Percentiles rank a stretch among this genome's conserved stretches.
These are phyloP conservation scores for Leishmania tarentolae DNA, from an alignment of 208 protist genomes.

Conservation along the genomic window DNA sequence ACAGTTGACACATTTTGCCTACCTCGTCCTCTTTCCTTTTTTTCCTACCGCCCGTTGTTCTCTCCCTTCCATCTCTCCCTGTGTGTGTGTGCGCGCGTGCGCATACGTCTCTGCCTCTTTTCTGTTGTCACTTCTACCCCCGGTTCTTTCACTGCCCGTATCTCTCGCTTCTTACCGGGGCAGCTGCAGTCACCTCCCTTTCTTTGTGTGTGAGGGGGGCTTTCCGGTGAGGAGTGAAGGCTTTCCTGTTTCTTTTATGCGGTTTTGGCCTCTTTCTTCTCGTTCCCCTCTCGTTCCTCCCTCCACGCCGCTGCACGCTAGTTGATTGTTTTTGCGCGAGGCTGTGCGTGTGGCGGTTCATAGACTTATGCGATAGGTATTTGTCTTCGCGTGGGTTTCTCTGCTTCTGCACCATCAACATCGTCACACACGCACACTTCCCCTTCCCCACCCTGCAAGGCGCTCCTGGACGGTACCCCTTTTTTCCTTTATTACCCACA, in stretches of 20 bases:
- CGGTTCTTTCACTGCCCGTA: not conserved
- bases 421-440: not conserved
- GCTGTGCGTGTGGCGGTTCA: not conserved
- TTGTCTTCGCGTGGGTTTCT: not conserved
- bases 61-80: not conserved
- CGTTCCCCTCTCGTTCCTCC: not conserved
- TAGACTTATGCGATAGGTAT: not conserved
- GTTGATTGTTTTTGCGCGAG: not conserved
- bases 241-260: not conserved
- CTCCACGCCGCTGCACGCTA: not conserved
- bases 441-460: not conserved
- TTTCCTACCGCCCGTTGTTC: not conserved
- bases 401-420: not conserved
- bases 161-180: not conserved
- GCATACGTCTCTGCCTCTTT: not conserved
- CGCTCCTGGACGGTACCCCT: not conserved
- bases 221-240: too few species aligned
- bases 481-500: not conserved
- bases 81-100: not conserved
- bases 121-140: not conserved
- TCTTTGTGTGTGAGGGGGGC: not conserved
- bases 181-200: not conserved
- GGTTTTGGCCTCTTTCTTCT: not conserved
- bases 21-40: not conserved
- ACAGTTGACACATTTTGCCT: not conserved